Evolutionary conservation across 2,329 filamentous ascomycete species (phyloP), one percentile per base, ranked within the genome.

Genomic region (Phoma herbarum): DNA sequence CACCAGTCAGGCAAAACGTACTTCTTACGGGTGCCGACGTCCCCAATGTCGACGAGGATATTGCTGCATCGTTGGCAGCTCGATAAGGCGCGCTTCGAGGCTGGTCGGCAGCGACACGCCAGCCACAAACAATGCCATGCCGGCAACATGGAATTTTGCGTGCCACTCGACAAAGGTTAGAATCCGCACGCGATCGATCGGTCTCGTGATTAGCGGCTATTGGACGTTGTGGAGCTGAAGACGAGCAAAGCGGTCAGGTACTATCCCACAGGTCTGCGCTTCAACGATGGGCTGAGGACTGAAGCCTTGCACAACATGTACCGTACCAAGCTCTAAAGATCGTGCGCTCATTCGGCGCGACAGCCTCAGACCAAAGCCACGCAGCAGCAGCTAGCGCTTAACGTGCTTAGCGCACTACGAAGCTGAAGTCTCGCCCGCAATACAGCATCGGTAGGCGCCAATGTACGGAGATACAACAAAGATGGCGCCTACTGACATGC

Each of bases 361-460:
- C 51, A 45, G 48, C 35, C 42, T 41, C 50, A 52, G 57, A n/a
- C 4, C 18, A 39, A 35, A 63, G 54, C 55, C 54, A 56, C 58
- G 31, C 35, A 23, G 46, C 43, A 61, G 55, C 50, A 52, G 57
- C 53, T 58, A 61, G 59, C 45, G 54, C 45, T 42, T 39, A 43
- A 52, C 37, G 22, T 53, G 51, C 50, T 43, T 60, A 60, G 56
- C 58, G 49, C n/a, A 39, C 9, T 39, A 46, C 53, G 46, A 25
- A 44, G 59, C 53, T 59, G 53, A 33, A 49, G 49, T 57, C 52
- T 59, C 39, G 54, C 58, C 47, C 49, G 45, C 54, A 47, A 23
- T 50, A 29, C 45, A 43, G 37, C 44, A 42, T 41, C 11, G 22
- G 41, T 51, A 51, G 54, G 54, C 47, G 47, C 47, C 31, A 26